Percentiles rank a stretch among this genome's conserved stretches.
Conservation (phyloP, 495 filamentous ascomycete genomes). For the Podospora fimiseda region DNA sequence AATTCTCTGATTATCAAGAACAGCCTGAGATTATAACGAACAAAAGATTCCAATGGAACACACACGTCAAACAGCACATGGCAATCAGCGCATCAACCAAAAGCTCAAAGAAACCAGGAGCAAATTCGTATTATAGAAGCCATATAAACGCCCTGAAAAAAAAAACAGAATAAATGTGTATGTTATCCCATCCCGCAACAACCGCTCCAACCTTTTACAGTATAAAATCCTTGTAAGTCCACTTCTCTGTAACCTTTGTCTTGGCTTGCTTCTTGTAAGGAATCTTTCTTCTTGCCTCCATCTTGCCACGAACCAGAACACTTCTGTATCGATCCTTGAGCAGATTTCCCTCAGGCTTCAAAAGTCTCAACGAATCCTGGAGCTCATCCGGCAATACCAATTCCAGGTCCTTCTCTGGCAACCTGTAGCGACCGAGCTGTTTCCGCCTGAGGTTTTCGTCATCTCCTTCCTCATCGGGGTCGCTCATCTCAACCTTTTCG, state of each 20-base stretch:
- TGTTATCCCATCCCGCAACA: no score
- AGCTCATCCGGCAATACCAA: slow-evolving; percentile 89
- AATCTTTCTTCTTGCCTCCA: slow-evolving; percentile 73
- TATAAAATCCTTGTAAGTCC: slow-evolving; percentile 87
- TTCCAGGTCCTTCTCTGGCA: slow-evolving; percentile 76
- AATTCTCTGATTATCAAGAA: no score
- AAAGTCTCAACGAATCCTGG: slow-evolving; percentile 75
- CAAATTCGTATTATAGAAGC: no score
- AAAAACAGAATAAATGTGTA: no score
- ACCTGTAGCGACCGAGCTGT: slow-evolving; percentile 68
- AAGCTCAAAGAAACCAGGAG: no score
- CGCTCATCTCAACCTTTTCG: slow-evolving; percentile 35
- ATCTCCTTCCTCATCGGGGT: slow-evolving; percentile 42
- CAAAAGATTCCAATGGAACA: no score
- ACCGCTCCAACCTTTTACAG: no score
- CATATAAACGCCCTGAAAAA: no score
- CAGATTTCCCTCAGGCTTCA: slow-evolving; percentile 93
- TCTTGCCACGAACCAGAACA: slow-evolving; percentile 77
- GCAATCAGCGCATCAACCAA: no score
- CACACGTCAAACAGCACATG: no score
- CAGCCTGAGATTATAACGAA: no score
- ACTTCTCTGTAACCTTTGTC: slow-evolving; percentile 83
- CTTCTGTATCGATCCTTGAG: slow-evolving; percentile 87
- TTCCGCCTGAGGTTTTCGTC: slow-evolving; percentile 65
- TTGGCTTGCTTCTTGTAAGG: slow-evolving; percentile 72